Evolutionary conservation across 1,139 yeast genomes (phyloP), one percentile per base, ranked within the genome.

Genomic region (Arxiozyma slooffiae): DNA sequence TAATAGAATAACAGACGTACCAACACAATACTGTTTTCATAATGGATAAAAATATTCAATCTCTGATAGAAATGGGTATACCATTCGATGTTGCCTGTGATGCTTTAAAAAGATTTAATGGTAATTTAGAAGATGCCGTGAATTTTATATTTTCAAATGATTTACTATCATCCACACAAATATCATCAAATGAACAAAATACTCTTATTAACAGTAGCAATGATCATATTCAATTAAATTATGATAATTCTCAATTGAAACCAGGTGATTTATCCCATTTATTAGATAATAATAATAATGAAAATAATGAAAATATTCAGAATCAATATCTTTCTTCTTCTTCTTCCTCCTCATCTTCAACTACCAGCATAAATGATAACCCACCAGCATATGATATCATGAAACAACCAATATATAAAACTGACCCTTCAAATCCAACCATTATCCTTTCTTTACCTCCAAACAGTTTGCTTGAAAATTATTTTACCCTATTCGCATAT

Each of bases 31-130:
- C 16, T 20, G 14, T 38, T 18, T 11, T 37, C 36, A 17, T 8
- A 41, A 41, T 41, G 44, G 21, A 41, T 9, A 14, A 41, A 26
- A 34, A 34, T 18, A 41, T 41, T 11, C 17, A 17, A 24, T 51
- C 62, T 26, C 45, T 64, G 24, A 41, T 60, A 46, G 66, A 62
- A 49, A 62, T 64, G 67, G 67, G 67, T 6, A 63, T 64, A 14
- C 53, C 61, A 21, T 48, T 50, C 18, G 64, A 59, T 4, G 61
- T 60, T 11, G 67, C 67, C 4, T 45, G 53, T 34, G 57, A 56
- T 38, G 67, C 67, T 23, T 51, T 64, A 46, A 44, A 51, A 22
- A 54, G 53, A 38, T 51, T 59, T 1, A 53, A 58, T 36, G 64
- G 64, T 11, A 54, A 63, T 47, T 24, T 63, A 23, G 66, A 62